Percentiles rank a stretch among this genome's conserved stretches.
These are phyloP conservation scores for Proliferodiscus dingleyae DNA, from an alignment of 2,329 filamentous ascomycete species.

Conservation along the genomic window DNA sequence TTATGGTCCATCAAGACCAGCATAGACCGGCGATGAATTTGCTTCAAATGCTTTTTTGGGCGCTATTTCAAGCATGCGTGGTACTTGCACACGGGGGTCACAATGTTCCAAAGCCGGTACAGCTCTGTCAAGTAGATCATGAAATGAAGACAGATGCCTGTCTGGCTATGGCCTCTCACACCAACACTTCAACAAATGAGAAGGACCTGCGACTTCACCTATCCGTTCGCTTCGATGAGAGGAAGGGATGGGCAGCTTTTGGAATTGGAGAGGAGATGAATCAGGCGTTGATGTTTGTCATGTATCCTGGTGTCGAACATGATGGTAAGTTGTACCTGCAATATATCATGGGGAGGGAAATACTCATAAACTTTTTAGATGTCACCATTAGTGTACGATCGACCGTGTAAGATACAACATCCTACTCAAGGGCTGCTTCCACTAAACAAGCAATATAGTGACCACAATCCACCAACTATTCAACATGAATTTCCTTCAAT, in stretches of 20 bases:
- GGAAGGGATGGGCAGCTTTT: slow-evolving; percentile 13
- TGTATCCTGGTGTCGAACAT: slow-evolving; percentile 11
- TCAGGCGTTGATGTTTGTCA: slow-evolving; percentile 11
- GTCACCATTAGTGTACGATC: slow-evolving; percentile 9
- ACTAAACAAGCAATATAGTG: neutral
- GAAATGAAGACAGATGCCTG: slow-evolving; percentile 10
- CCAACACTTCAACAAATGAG: slow-evolving; percentile 6
- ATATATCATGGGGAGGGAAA: neutral
- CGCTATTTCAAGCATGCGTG: neutral
- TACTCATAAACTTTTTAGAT: slow-evolving; percentile 1
- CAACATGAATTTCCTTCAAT: neutral
- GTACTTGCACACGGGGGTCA: neutral
- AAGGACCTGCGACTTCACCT: slow-evolving; percentile 13
- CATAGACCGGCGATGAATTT: too few species aligned
- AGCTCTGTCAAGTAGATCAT: slow-evolving; percentile 1
- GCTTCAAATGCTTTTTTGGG: too few species aligned
- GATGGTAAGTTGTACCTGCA: slow-evolving; percentile 6
- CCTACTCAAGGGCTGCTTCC: neutral
- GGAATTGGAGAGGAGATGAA: slow-evolving; percentile 11
- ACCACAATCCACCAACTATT: neutral
- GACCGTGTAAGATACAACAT: neutral
- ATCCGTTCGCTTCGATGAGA: slow-evolving; percentile 6
- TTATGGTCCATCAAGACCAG: too few species aligned
- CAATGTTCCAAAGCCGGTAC: neutral
- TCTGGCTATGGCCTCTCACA: slow-evolving; percentile 8